Evolutionary conservation across 2,329 filamentous ascomycete species (phyloP).

Genomic region (Pseudogymnoascus pannorum): DNA sequence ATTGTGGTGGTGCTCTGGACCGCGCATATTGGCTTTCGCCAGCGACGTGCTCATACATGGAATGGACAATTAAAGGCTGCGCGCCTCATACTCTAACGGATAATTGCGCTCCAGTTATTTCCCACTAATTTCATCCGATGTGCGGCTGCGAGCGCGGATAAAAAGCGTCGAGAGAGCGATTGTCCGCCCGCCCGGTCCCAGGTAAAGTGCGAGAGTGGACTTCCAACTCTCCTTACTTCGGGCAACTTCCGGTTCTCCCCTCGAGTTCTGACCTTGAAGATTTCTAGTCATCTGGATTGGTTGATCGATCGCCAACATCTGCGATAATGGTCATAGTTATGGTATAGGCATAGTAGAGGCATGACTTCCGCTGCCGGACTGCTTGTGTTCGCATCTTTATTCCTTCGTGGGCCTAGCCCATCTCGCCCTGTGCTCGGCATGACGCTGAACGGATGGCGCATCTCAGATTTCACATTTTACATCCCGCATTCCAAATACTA

Average conservation of each 20-base stretch:
- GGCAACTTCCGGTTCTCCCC: not conserved
- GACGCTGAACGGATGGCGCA: not conserved
- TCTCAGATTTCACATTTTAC: conserved; percentile 2
- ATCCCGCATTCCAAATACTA: not conserved
- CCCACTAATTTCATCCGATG: not conserved
- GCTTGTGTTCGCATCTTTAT: not conserved
- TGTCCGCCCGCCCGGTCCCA: not conserved
- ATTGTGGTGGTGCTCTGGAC: conserved; percentile 2
- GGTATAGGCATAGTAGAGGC: not conserved
- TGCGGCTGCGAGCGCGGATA: not conserved
- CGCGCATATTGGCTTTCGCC: not conserved
- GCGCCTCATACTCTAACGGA: not conserved
- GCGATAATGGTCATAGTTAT: not conserved
- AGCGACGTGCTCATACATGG: not conserved
- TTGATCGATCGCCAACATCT: not conserved
- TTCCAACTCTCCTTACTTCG: not conserved
- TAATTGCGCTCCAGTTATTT: not conserved
- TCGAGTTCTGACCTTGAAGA: not conserved
- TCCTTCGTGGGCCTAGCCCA: not conserved
- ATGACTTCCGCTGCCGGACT: not conserved
- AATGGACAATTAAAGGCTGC: not conserved
- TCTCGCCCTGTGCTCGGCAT: not conserved
- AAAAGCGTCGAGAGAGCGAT: not conserved
- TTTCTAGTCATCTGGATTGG: not conserved
- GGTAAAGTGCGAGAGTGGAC: not conserved